Evolutionary conservation across 805 yeast genomes (phyloP), one percentile per base, ranked within the genome.

Genomic region (Saccharomycopsis microspora): DNA sequence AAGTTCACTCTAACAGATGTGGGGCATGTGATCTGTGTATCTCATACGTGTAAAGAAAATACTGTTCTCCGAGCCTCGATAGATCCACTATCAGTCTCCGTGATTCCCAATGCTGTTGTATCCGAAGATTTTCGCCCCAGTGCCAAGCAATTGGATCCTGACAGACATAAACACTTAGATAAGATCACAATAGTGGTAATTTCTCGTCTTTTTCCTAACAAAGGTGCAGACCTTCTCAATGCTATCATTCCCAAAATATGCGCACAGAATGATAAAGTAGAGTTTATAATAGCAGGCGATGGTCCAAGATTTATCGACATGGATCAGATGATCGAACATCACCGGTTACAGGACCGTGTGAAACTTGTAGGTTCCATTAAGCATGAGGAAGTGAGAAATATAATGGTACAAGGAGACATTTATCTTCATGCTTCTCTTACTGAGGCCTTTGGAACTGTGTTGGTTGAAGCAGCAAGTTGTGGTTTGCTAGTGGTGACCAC

Each of bases 401-500:
- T 90, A 8, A 86, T 93, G 95, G 79, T 88, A 4, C 76, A 79
- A 53, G 99, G 98, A 19, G 94, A 93, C 57, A 90, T 93, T 7
- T 93, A 89, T 60, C 64, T 93, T 32, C 97, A 93, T 63, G 89
- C 98, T 0, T 81, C 96, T 0, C 69, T 93, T 39, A 93, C 97
- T 0, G 99, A 93, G 61, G 98, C 97, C 0, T 93, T 93, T 65
- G 99, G 99, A 3, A 93, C 98, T 0, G 97, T 87, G 0, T 66
- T 93, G 7, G 96, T 93, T 0, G 99, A 93, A 61, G 99, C 99
- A 0, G 98, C 97, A 0, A 83, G 95, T 1, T 93, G 97, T 68
- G 97, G 97, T 0, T 63, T 93, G 36, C 70, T 85, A 19, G 96
- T 93, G 2, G 98, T 93, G 0, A 88, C 97, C 0, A 93, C 99